Evolutionary conservation across 345 rosid species (phyloP).

Genomic region (Syzygium jambos): DNA sequence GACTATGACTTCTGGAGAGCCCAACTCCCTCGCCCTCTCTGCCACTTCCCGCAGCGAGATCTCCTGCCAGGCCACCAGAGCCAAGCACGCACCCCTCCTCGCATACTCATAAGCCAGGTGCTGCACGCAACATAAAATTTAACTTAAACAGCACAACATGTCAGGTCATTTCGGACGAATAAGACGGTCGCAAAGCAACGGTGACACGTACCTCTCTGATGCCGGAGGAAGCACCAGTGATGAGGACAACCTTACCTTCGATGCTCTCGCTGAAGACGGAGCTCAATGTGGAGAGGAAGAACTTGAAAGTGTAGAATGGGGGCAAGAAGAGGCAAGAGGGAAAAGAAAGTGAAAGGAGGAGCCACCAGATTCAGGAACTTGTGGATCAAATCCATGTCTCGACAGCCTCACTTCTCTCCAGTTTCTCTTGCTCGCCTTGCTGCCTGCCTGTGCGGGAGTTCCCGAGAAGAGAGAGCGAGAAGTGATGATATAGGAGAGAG

Average conservation of each 20-base stretch:
- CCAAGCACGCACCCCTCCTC: constrained; percentile 47
- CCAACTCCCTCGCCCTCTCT: constrained; percentile 17
- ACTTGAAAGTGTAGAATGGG: constrained; percentile 10
- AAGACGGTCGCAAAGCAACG: background rate
- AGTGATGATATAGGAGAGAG: background rate
- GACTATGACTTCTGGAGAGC: constrained; percentile 35
- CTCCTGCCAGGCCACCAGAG: constrained; percentile 42
- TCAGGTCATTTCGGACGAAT: background rate
- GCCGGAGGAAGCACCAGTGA: constrained; percentile 24
- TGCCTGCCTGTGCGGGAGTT: background rate
- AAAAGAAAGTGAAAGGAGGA: constrained; percentile 12
- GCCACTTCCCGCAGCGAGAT: constrained; percentile 36
- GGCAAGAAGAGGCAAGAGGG: constrained; percentile 14
- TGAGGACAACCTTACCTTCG: constrained; percentile 20
- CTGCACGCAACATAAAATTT: background rate
- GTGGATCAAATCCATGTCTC: constrained; percentile 16
- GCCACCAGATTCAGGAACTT: constrained; percentile 11
- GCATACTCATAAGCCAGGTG: constrained; percentile 55
- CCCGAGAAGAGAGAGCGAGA: background rate
- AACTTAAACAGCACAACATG: background rate
- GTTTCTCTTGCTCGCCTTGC: background rate
- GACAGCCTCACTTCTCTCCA: background rate
- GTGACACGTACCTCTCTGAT: constrained; percentile 5
- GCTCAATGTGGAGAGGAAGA: background rate
- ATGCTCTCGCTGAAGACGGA: constrained; percentile 10